Conservation (phyloP, 1,284 basidiomycete species). For the Ustilago hordei region DNA sequence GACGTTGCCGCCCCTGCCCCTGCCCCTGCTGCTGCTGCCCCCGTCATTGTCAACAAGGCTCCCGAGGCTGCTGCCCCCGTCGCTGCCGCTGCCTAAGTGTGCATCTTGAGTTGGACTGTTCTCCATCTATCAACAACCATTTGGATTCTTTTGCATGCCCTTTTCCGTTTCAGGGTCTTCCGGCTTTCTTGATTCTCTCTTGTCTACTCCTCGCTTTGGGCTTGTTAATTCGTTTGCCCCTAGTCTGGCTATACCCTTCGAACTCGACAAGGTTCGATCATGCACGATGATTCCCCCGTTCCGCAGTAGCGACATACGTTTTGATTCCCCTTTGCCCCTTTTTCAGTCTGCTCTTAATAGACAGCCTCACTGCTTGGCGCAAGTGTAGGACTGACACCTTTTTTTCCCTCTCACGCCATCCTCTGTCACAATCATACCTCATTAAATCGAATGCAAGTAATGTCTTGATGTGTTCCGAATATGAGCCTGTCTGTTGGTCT, state of each 20-base stretch:
- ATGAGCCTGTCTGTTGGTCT: not conserved
- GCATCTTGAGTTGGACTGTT: not conserved
- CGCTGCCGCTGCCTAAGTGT: constrained; percentile 43
- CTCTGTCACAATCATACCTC: constrained; percentile 8
- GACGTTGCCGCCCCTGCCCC: constrained; percentile 33
- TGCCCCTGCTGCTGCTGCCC: constrained; percentile 16
- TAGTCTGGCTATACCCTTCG: constrained; percentile 46
- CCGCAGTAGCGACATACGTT: constrained; percentile 39
- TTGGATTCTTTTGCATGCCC: constrained; percentile 50
- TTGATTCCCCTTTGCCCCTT: not conserved
- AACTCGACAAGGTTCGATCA: constrained; percentile 52
- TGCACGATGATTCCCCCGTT: constrained; percentile 50
- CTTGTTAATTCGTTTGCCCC: constrained; percentile 1
- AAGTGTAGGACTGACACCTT: not conserved
- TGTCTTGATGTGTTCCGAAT: not conserved
- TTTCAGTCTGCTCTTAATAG: constrained; percentile 19
- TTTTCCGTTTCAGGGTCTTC: constrained; percentile 21
- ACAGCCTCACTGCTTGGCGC: constrained; percentile 6
- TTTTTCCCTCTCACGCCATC: not conserved
- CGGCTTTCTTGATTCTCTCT: constrained; percentile 40
- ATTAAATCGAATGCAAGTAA: not conserved
- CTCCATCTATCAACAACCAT: not conserved
- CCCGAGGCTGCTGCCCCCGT: constrained; percentile 46
- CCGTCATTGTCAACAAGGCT: constrained; percentile 44
- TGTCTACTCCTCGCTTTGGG: constrained; percentile 31